Conservation (phyloP, 2,329 filamentous ascomycete genomes). For the Cercospora nicotianae region DNA sequence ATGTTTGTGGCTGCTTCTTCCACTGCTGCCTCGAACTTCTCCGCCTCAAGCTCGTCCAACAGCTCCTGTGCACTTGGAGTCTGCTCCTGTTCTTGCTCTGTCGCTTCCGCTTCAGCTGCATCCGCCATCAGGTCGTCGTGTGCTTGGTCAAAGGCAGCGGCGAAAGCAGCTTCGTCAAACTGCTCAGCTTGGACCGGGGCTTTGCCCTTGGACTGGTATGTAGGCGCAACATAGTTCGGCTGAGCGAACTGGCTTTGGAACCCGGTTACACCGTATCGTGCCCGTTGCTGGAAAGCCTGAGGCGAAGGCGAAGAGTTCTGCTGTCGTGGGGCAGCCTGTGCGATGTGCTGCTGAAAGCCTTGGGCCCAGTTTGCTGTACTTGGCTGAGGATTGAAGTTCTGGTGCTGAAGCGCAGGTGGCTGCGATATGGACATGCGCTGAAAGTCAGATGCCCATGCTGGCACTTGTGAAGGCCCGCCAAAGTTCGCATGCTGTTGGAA, state of each 20-base stretch:
- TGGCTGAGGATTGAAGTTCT: constrained; percentile 44
- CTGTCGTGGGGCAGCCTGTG: constrained; percentile 38
- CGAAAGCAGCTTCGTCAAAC: constrained; percentile 59
- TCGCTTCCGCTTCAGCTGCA: constrained; percentile 20
- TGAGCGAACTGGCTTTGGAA: constrained; percentile 35
- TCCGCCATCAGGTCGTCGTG: constrained; percentile 42
- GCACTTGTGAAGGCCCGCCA: constrained; percentile 33
- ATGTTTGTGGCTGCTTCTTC: constrained; percentile 26
- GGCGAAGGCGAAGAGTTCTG: constrained; percentile 33
- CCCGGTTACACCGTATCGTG: constrained; percentile 33
- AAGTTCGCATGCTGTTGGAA: constrained; percentile 40
- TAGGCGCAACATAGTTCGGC: constrained; percentile 19
- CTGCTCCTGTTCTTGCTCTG: constrained; percentile 18
- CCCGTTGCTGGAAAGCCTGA: constrained; percentile 36
- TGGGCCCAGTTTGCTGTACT: constrained; percentile 53
- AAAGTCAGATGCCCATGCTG: constrained; percentile 53
- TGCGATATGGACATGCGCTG: constrained; percentile 48
- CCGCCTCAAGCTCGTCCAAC: constrained; percentile 22
- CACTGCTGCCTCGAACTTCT: constrained; percentile 25
- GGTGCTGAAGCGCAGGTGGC: constrained; percentile 46
- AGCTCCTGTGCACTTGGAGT: constrained; percentile 17
- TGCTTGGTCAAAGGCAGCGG: constrained; percentile 54
- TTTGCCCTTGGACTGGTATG: constrained; percentile 34
- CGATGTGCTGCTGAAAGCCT: constrained; percentile 55
- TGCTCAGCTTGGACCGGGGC: constrained; percentile 40